Conservation (phyloP, 345 rosid species). For the Kernera saxatilis region DNA sequence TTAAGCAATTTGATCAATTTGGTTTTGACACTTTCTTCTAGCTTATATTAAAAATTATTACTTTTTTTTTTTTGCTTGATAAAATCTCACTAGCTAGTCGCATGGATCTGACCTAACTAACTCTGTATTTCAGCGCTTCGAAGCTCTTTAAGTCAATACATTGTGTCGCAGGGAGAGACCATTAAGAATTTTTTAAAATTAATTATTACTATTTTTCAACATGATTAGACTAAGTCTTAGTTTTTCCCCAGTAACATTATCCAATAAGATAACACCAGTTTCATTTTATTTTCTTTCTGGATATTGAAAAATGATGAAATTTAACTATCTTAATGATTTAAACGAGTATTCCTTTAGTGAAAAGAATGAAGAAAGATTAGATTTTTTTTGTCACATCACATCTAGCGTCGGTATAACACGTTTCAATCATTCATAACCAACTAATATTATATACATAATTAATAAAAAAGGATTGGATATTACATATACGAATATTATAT, state of each 20-base stretch:
- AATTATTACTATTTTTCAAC: not conserved
- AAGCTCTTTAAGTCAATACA: slow-evolving; percentile 23
- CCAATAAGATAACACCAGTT: not conserved
- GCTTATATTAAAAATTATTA: not conserved
- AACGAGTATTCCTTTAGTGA: not conserved
- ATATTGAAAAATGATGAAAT: not conserved
- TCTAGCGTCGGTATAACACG: not conserved
- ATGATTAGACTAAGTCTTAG: not conserved
- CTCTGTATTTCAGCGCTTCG: slow-evolving; percentile 14
- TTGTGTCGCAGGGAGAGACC: slow-evolving; percentile 12
- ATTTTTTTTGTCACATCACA: not conserved
- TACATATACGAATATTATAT: not conserved
- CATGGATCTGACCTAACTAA: slow-evolving; percentile 29
- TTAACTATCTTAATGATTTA: not conserved
- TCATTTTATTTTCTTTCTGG: not conserved
- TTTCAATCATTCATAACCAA: not conserved
- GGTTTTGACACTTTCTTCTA: slow-evolving; percentile 9
- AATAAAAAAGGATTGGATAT: not conserved
- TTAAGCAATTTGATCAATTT: slow-evolving; percentile 23
- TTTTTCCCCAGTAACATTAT: not conserved
- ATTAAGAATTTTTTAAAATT: not conserved
- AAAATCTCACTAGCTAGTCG: not conserved
- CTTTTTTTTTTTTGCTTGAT: not conserved
- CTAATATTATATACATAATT: too few relatives aligned
- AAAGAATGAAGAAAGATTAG: too few relatives aligned